Base-by-base conservation (phyloP, 352 stramenopile species). In the Phytophthora lateralis region DNA sequence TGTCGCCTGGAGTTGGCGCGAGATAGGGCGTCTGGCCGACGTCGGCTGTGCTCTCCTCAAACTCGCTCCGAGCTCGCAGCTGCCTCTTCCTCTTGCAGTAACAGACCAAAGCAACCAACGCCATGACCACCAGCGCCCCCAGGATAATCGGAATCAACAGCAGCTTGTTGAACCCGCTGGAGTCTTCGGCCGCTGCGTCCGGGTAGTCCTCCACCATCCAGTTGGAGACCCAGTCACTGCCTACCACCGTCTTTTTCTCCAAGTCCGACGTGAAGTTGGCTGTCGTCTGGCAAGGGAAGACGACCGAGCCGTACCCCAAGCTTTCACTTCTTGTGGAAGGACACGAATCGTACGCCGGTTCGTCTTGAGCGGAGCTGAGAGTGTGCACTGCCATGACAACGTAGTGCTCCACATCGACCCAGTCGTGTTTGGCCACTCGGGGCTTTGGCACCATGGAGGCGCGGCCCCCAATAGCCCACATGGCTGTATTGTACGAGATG, bases 271-370 rank as follows among this genome's bases (percentile, higher is more conserved):
- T 61, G 4, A 63, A 17, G n/a, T 56, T 62, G 8, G 52, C 26
- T 1, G 46, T 66, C 15, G 48, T 55, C n/a, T 69, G 63, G 15
- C 74, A 82, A 4, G 71, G 71, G 12, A 83, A 66, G 18, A 74
- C 60, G 12, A 78, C 10, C 11, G 71, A 76, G 10, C 69, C 51
- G 43, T 69, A 80, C 11, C 55, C 56, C 0, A 12, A 47, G 9
- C 63, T 69, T 17, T 10, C 12, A 35, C 42, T 7, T 9, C 11
- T n/a, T 11, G 4, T 30, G 29, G 17, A 14, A 8, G 55, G 42
- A 18, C 74, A 83, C 0, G 6, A 39, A 11, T 47, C 24, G 24
- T 55, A 83, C 14, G 46, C 53, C 11, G 71, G 68, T 48, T 80
- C 71, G 26, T 66, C 37, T 11, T 42, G 21, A 2, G 46, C 47